Percentiles rank a stretch among this genome's conserved stretches.
Conservation (phyloP, 2,329 filamentous ascomycete species). For the Fusarium cicatricum region DNA sequence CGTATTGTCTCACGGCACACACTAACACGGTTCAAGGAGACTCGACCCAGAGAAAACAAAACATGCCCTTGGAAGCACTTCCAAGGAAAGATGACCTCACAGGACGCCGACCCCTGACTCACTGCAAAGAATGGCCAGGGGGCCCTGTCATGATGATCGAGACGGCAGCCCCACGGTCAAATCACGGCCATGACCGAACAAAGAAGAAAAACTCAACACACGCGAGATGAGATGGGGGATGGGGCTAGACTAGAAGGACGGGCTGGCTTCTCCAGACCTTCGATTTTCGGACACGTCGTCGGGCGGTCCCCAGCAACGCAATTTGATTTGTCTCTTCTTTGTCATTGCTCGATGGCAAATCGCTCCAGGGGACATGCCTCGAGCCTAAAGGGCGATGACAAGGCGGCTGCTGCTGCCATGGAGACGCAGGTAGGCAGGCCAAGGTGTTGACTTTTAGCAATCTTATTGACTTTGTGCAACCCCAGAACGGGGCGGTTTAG, state of each 20-base stretch:
- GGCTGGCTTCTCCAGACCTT: slow-evolving; percentile 22
- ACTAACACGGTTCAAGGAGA: not conserved
- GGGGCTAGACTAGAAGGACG: slow-evolving; percentile 19
- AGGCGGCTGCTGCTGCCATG: slow-evolving; percentile 10
- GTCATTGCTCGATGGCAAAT: not conserved
- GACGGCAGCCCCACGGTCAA: slow-evolving; percentile 15
- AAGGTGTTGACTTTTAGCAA: slow-evolving; percentile 8
- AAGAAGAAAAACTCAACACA: slow-evolving; percentile 10
- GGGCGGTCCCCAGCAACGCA: not conserved
- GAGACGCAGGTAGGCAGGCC: not conserved
- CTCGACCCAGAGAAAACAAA: not conserved
- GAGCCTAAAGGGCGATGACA: slow-evolving; percentile 5
- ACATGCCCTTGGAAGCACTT: not conserved
- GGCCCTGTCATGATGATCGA: slow-evolving; percentile 25
- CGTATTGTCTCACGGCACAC: not conserved
- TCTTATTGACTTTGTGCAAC: slow-evolving; percentile 16
- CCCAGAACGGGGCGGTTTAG: not conserved
- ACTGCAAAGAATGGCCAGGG: slow-evolving; percentile 14
- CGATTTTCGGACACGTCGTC: slow-evolving; percentile 4
- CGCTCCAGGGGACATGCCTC: slow-evolving; percentile 19
- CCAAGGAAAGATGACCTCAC: slow-evolving; percentile 35
- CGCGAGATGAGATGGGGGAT: slow-evolving; percentile 1
- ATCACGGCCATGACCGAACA: slow-evolving; percentile 36
- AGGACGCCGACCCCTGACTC: slow-evolving; percentile 9
- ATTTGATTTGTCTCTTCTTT: not conserved